Percentiles rank a stretch among this genome's conserved stretches.
Conservation (phyloP, 2,329 filamentous ascomycete species). For the Scytalidium sp. region DNA sequence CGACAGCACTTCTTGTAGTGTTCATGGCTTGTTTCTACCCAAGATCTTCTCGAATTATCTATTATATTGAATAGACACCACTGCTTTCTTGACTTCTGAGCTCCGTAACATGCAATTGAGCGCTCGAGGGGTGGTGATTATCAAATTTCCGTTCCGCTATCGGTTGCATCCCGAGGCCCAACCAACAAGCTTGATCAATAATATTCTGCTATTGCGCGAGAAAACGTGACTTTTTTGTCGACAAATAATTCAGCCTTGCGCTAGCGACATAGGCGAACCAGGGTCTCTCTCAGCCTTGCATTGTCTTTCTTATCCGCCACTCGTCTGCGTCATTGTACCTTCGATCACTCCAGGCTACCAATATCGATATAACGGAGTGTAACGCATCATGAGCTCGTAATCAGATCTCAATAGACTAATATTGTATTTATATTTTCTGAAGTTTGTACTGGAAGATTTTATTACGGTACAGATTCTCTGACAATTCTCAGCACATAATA, state of each 20-base stretch:
- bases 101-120: neutral
- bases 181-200: neutral
- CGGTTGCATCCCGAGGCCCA: neutral
- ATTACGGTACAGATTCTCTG: too few species aligned
- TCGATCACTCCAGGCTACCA: too few species aligned
- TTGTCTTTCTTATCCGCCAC: too few species aligned
- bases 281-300: too few species aligned
- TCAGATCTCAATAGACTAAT: too few species aligned
- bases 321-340: too few species aligned
- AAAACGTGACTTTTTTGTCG: neutral
- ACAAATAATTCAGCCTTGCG: neutral
- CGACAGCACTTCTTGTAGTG: constrained; percentile 16
- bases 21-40: constrained; percentile 17
- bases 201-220: neutral
- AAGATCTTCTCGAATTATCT: neutral
- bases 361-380: too few species aligned
- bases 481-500: too few species aligned
- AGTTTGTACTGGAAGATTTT: too few species aligned
- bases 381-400: too few species aligned
- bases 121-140: constrained; percentile 10
- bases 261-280: neutral
- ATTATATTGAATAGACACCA: neutral
- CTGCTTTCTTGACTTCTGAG: neutral
- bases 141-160: constrained; percentile 1
- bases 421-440: too few species aligned